phyloP scores from a whole-genome alignment of 352 stramenopile genomes.

The Pythium plurisporium region DNA sequence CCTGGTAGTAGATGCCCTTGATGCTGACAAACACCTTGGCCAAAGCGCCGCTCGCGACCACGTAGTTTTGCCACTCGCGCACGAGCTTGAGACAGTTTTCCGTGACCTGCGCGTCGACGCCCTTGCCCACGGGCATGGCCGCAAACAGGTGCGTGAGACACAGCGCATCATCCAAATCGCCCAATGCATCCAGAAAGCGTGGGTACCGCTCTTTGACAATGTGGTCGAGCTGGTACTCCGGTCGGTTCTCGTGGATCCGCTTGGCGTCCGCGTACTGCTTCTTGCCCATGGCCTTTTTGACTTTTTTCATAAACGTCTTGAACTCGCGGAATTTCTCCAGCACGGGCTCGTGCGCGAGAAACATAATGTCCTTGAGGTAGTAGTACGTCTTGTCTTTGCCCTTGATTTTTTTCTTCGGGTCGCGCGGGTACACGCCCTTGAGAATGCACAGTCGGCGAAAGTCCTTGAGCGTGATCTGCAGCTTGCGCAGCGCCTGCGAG shows the following conservation, averaged over 20 bases:
- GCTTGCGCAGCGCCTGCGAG: slow-evolving; percentile 90
- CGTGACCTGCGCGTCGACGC: slow-evolving; percentile 85
- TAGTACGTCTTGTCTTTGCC: slow-evolving; percentile 99
- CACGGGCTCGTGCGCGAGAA: slow-evolving; percentile 96
- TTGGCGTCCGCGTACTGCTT: slow-evolving; percentile 79
- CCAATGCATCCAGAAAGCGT: slow-evolving; percentile 95
- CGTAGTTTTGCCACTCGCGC: slow-evolving; percentile 96
- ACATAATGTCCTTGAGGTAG: slow-evolving; percentile 99
- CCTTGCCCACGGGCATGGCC: slow-evolving; percentile 89
- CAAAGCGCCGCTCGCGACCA: slow-evolving; percentile 87
- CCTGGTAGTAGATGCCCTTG: slow-evolving; percentile 99
- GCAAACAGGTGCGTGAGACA: slow-evolving; percentile 97
- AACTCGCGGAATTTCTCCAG: slow-evolving; percentile 98
- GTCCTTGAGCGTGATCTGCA: slow-evolving; percentile 97
- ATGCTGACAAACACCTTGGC: slow-evolving; percentile 99
- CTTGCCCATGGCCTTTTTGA: slow-evolving; percentile 83
- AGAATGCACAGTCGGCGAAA: slow-evolving; percentile 99
- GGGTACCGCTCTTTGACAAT: slow-evolving; percentile 99
- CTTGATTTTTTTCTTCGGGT: slow-evolving; percentile 92
- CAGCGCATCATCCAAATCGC: slow-evolving; percentile 98
- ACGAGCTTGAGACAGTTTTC: slow-evolving; percentile 90
- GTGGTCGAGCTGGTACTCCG: slow-evolving; percentile 96
- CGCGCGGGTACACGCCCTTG: slow-evolving; percentile 98
- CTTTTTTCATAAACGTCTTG: slow-evolving; percentile 99
- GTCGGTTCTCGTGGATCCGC: slow-evolving; percentile 83